Conservation (phyloP, 345 rosid genomes). For the Firmiana major region DNA sequence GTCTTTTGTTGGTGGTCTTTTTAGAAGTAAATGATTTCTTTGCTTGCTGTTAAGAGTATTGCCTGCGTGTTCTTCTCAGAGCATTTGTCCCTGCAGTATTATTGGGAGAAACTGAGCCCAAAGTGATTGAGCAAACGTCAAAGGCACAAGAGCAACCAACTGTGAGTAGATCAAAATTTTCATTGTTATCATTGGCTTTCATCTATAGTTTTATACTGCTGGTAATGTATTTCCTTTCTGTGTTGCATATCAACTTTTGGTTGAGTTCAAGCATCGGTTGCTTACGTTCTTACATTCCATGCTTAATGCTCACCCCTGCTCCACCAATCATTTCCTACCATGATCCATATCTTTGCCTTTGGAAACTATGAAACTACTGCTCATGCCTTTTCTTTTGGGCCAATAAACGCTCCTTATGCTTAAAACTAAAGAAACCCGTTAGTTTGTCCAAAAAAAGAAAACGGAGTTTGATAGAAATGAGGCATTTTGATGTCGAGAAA, state of each 20-base stretch:
- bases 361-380: neutral
- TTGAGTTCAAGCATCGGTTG: neutral
- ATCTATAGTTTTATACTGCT: neutral
- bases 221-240: neutral
- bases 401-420: neutral
- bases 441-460: neutral
- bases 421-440: neutral
- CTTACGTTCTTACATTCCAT: neutral
- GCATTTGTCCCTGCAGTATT: slow-evolving; percentile 99
- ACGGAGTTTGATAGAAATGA: neutral
- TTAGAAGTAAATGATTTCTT: neutral
- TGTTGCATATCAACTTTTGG: neutral
- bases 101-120: slow-evolving; percentile 84
- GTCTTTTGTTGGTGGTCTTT: neutral
- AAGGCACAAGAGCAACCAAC: slow-evolving; percentile 64
- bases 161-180: slow-evolving; percentile 42
- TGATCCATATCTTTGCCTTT: neutral
- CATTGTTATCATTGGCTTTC: neutral
- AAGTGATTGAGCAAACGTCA: slow-evolving; percentile 66
- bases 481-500: neutral
- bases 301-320: neutral
- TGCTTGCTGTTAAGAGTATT: neutral
- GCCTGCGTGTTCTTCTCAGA: slow-evolving; percentile 42
- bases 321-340: neutral
- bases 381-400: neutral